These are phyloP conservation scores for Vitis hybrid DNA, from an alignment of 177 flowering plant genomes.

Conservation along the genomic window DNA sequence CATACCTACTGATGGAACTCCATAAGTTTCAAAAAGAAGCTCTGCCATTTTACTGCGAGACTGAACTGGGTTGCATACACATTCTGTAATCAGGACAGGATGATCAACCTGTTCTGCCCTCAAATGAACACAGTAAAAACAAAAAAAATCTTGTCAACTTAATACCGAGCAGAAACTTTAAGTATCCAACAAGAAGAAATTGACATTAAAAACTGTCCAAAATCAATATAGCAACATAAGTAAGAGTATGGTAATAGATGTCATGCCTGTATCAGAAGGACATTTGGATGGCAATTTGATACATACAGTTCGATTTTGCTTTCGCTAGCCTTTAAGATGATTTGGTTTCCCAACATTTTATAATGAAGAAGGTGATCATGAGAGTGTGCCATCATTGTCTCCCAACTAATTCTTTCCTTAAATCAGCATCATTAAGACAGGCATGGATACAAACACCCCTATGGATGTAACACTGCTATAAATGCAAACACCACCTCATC, in stretches of 20 bases:
- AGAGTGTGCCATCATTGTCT: no score
- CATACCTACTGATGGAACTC: conserved; percentile 93
- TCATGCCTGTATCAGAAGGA: not conserved
- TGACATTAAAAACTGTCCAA: not conserved
- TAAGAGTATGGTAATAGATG: not conserved
- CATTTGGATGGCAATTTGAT: no score
- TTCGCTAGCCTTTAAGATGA: not conserved
- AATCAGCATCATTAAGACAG: no score
- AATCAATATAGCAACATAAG: not conserved
- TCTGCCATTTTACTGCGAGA: conserved; percentile 99
- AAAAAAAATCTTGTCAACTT: conserved; percentile 4
- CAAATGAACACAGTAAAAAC: conserved; percentile 29
- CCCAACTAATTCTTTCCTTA: no score
- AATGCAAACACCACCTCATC: no score
- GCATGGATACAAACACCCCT: no score
- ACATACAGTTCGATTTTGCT: no score
- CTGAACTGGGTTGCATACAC: conserved; percentile 90
- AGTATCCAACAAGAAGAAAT: not conserved
- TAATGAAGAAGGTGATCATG: not conserved
- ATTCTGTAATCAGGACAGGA: conserved; percentile 93
- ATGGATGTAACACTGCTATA: no score
- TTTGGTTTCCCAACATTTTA: not conserved
- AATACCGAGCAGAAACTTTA: conserved; percentile 1
- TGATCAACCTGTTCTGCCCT: conserved; percentile 88
- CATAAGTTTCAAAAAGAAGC: conserved; percentile 95